Evolutionary conservation across 352 stramenopile genomes (phyloP), one percentile per base, ranked within the genome.

Genomic region (Phytophthora fragariae): DNA sequence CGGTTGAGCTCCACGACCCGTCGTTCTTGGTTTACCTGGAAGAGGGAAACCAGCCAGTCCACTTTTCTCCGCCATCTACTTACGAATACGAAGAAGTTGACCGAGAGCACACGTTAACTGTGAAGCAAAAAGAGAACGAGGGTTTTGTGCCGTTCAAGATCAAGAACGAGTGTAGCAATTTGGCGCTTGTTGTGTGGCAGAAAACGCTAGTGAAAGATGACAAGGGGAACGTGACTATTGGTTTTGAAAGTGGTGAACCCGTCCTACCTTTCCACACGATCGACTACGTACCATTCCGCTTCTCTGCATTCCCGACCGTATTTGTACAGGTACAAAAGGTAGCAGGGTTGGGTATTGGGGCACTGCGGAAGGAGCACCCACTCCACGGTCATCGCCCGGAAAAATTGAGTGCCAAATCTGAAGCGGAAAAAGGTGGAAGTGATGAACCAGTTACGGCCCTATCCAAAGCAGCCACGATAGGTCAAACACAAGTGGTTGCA

Each of bases 101-200:
- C 57, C 64, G 58, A 47, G 65, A 80, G 37, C 75, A 72, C 57
- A 74, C 63, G 11, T 46, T 75, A 31, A 76, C 72, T 37, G 73
- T 80, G 17, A 79, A 70, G 14, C 62, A 77, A 31, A 85, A 78
- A 60, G 78, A 89, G 49, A 77, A 84, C 27, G 81, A 89, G 49
- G 82, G 75, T 11, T 94, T 94, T 49, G 86, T 95, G 9, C 86
- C 86, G 12, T 95, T 82, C 68, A 91, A 86, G 53, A 84, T 96
- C 49, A 92, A 93, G 62, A 96, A 96, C 60, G 89, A 94, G 62
- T 96, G 89, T 62, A 93, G 81, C 44, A 86, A 87, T 17, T 78
- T 93, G 27, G 85, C 90, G 41, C 72, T 95, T 5, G 70, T 95
- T 39, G 82, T 96, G 31, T 96, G 89, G 89, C 89, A 96, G 56